Conservation (phyloP, 805 yeast genomes). For the Komagataella pseudopastoris region DNA sequence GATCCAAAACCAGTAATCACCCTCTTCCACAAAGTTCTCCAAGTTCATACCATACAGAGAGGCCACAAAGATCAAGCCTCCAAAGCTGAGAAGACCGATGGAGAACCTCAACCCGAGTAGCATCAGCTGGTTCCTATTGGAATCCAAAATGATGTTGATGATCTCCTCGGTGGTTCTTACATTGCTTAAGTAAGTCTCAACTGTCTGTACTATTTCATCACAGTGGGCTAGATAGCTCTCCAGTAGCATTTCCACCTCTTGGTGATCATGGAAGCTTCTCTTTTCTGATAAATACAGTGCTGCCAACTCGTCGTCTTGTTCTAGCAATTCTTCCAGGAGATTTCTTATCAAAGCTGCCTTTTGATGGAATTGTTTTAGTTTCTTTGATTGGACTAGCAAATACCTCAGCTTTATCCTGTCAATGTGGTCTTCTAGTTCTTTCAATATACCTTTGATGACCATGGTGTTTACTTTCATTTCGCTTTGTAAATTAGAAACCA, state of each 20-base stretch:
- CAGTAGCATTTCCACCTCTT: slow-evolving; percentile 78
- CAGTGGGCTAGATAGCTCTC: slow-evolving; percentile 86
- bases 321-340: slow-evolving; percentile 71
- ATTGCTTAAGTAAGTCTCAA: slow-evolving; percentile 64
- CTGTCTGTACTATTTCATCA: slow-evolving; percentile 90
- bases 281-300: slow-evolving; percentile 67
- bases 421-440: slow-evolving; percentile 70
- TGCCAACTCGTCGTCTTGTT: slow-evolving; percentile 78
- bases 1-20: slow-evolving; percentile 51
- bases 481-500: slow-evolving; percentile 61
- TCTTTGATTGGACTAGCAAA: slow-evolving; percentile 73
- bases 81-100: slow-evolving; percentile 71
- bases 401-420: slow-evolving; percentile 70
- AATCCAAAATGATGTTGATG: slow-evolving; percentile 82
- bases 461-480: slow-evolving; percentile 81
- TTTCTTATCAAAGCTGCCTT: slow-evolving; percentile 75
- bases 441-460: slow-evolving; percentile 57
- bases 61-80: slow-evolving; percentile 68
- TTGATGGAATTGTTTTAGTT: slow-evolving; percentile 70
- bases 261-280: slow-evolving; percentile 43
- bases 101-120: slow-evolving; percentile 72
- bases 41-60: slow-evolving; percentile 94
- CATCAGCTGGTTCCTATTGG: slow-evolving; percentile 91
- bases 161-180: slow-evolving; percentile 91
- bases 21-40: slow-evolving; percentile 82